phyloP scores from a whole-genome alignment of 306 rosid species.

The Trifolium dubium region DNA sequence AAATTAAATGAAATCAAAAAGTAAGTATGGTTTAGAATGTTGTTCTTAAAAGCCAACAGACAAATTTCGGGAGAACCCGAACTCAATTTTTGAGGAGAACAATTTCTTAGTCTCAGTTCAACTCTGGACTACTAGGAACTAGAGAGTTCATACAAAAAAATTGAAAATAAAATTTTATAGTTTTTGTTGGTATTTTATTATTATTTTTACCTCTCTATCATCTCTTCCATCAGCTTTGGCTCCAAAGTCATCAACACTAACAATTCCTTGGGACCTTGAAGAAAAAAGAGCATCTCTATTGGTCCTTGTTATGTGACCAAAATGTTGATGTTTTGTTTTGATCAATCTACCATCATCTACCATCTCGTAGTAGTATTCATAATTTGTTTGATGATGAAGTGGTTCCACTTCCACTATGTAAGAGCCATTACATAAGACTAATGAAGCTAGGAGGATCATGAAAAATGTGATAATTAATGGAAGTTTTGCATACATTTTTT shows the following conservation, averaged over 20 bases:
- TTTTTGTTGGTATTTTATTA: no score
- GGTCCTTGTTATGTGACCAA: slow-evolving; percentile 41
- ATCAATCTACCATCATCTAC: slow-evolving; percentile 44
- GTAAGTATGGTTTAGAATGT: neutral
- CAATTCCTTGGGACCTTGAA: slow-evolving; percentile 28
- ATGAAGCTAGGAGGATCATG: slow-evolving; percentile 30
- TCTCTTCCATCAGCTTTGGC: slow-evolving; percentile 68
- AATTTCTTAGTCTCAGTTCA: no score
- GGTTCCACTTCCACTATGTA: slow-evolving; percentile 37
- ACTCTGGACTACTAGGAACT: no score
- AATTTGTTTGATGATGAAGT: slow-evolving; percentile 23
- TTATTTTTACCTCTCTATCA: slow-evolving; percentile 56
- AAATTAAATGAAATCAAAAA: neutral
- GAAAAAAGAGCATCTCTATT: slow-evolving; percentile 2
- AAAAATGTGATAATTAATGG: slow-evolving; percentile 30
- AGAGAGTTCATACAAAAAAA: no score
- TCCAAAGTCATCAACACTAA: slow-evolving; percentile 75
- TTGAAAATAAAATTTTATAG: neutral
- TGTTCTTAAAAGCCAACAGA: neutral
- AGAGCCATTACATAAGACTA: slow-evolving; percentile 42
- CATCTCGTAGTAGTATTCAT: slow-evolving; percentile 14
- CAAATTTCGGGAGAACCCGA: no score
- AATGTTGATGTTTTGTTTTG: slow-evolving; percentile 47
- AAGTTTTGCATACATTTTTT: slow-evolving; percentile 39
- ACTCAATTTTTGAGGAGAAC: no score